These are phyloP conservation scores for Dryadomyces quercus-mongolicae DNA, from an alignment of 2,329 filamentous ascomycete genomes.

Conservation along the genomic window DNA sequence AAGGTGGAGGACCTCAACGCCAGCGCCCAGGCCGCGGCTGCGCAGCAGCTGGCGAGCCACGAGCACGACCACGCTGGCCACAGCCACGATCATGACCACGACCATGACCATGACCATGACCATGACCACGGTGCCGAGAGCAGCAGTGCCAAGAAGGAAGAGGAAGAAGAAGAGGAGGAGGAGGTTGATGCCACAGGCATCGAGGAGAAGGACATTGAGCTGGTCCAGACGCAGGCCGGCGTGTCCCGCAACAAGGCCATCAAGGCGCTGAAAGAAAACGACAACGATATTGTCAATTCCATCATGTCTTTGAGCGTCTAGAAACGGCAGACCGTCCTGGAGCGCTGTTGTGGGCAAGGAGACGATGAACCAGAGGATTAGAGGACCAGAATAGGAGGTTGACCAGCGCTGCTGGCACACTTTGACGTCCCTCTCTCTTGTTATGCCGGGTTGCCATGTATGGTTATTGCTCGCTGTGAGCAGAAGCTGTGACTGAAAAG, in stretches of 20 bases:
- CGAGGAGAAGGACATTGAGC: conserved; percentile 98
- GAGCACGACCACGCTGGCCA: conserved; percentile 59
- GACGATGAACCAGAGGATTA: no score
- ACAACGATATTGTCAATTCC: conserved; percentile 99
- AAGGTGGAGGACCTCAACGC: conserved; percentile 99
- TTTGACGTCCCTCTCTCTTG: not conserved
- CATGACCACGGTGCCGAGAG: conserved; percentile 44
- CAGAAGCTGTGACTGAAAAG: not conserved
- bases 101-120: conserved; percentile 35
- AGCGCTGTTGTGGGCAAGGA: no score
- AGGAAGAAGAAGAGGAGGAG: conserved; percentile 67
- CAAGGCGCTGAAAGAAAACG: conserved; percentile 97
- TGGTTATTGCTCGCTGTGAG: not conserved
- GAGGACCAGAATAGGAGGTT: not conserved
- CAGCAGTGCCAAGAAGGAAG: conserved; percentile 61
- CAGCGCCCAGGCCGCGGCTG: conserved; percentile 88
- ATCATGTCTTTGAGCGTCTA: conserved; percentile 96
- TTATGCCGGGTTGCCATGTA: no score
- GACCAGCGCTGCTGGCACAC: not conserved
- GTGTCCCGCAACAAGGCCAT: conserved; percentile 97
- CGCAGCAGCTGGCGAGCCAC: conserved; percentile 82
- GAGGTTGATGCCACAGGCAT: conserved; percentile 91
- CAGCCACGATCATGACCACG: conserved; percentile 46
- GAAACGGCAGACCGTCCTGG: conserved; percentile 5
- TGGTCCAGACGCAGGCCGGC: conserved; percentile 95